Evolutionary conservation across 805 yeast species (phyloP).

Genomic region (Saturnispora ahearnii): DNA sequence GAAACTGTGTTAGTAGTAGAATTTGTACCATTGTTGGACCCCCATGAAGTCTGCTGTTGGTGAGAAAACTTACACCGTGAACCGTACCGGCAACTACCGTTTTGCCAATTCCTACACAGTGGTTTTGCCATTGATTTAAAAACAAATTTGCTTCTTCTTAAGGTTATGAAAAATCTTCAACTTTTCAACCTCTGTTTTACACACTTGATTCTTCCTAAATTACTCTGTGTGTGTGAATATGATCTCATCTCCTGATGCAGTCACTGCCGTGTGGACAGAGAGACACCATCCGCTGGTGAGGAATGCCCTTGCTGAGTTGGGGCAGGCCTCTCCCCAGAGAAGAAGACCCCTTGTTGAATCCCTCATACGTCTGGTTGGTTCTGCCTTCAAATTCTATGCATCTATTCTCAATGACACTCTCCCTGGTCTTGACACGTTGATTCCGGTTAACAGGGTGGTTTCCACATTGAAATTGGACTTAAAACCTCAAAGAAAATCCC

Average conservation of each 20-base stretch:
- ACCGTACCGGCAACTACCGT: slow-evolving; percentile 1
- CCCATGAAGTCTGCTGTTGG: background rate
- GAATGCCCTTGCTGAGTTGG: background rate
- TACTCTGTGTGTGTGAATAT: background rate
- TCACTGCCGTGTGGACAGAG: slow-evolving; percentile 1
- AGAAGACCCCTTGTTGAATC: background rate
- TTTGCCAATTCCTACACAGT: background rate
- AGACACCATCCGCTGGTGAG: slow-evolving; percentile 3
- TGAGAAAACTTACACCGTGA: background rate
- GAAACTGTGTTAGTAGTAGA: background rate
- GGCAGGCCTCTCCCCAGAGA: background rate
- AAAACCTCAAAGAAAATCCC: background rate
- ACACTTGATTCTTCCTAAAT: background rate
- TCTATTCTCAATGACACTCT: background rate
- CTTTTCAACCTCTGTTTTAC: background rate
- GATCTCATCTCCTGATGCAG: background rate
- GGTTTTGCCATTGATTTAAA: slow-evolving; percentile 2
- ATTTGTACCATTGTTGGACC: background rate
- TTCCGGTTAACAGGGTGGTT: slow-evolving; percentile 4
- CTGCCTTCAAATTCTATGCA: slow-evolving; percentile 1
- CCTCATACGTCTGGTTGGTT: background rate
- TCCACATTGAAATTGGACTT: background rate
- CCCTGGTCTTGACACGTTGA: background rate
- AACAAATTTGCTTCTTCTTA: background rate
- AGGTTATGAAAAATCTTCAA: background rate